Conservation (phyloP, 2,329 filamentous ascomycete genomes). For the Gaeumannomyces tritici region DNA sequence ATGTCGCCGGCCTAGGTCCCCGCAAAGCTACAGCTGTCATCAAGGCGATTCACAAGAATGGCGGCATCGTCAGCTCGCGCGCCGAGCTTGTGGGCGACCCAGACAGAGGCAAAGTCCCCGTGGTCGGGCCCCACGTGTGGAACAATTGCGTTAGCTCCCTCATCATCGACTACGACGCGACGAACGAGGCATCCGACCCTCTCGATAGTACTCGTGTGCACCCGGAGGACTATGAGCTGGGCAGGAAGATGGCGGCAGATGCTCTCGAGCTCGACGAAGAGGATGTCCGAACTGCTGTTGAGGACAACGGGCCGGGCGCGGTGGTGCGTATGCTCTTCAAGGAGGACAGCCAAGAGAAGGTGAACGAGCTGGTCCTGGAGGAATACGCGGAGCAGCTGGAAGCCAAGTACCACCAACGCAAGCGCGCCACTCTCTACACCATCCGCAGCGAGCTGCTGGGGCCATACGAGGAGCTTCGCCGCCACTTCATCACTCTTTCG, state of each 20-base stretch:
- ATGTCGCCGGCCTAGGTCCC: slow-evolving; percentile 82
- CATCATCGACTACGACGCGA: slow-evolving; percentile 79
- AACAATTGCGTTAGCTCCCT: slow-evolving; percentile 96
- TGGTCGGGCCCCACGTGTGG: slow-evolving; percentile 85
- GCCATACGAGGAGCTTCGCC: slow-evolving; percentile 88
- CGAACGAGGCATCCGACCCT: slow-evolving; percentile 75
- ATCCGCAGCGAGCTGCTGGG: slow-evolving; percentile 89
- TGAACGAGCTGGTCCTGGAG: slow-evolving; percentile 92
- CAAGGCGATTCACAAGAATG: slow-evolving; percentile 87
- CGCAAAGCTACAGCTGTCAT: slow-evolving; percentile 78
- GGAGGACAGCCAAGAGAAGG: slow-evolving; percentile 85
- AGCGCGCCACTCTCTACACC: slow-evolving; percentile 90
- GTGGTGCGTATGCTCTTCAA: slow-evolving; percentile 93
- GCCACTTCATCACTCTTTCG: slow-evolving; percentile 61
- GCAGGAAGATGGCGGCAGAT: slow-evolving; percentile 96
- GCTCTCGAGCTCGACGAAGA: slow-evolving; percentile 94
- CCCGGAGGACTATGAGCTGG: slow-evolving; percentile 96
- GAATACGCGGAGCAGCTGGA: slow-evolving; percentile 96
- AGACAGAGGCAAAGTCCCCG: slow-evolving; percentile 65
- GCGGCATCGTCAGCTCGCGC: slow-evolving; percentile 73
- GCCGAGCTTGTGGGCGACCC: slow-evolving; percentile 84
- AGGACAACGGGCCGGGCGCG: slow-evolving; percentile 80
- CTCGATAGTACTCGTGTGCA: slow-evolving; percentile 96
- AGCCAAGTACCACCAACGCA: slow-evolving; percentile 84
- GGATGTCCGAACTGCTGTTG: slow-evolving; percentile 88